phyloP scores from a whole-genome alignment of 371 early-diverging fungal genomes.

The Batkoa obscura region DNA sequence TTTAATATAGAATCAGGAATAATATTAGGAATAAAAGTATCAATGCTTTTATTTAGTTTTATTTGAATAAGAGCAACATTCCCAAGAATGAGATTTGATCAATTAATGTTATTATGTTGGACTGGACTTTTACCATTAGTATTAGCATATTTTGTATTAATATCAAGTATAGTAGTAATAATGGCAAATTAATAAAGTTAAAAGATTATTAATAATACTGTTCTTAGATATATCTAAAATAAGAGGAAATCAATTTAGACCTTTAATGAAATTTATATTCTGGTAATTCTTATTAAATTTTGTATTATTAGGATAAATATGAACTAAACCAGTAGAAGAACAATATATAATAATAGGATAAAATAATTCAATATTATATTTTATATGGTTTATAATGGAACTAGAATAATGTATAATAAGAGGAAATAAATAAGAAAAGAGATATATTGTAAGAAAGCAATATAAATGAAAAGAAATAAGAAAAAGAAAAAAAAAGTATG shows the following conservation, averaged over 20 bases:
- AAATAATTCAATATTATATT: slow-evolving; percentile 32
- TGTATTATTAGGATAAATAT: slow-evolving; percentile 30
- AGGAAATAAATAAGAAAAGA: background rate
- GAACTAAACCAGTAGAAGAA: slow-evolving; percentile 28
- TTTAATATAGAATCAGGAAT: too few relatives aligned
- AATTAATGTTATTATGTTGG: too few relatives aligned
- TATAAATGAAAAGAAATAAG: background rate
- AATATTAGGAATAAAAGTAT: too few relatives aligned
- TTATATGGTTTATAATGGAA: slow-evolving; percentile 27
- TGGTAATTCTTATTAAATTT: slow-evolving; percentile 39
- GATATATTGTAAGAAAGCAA: too few relatives aligned
- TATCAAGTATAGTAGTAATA: too few relatives aligned
- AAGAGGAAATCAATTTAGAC: slow-evolving; percentile 31
- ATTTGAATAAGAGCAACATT: too few relatives aligned
- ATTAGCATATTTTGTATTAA: too few relatives aligned
- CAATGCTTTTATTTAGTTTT: too few relatives aligned
- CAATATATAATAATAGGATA: slow-evolving; percentile 28
- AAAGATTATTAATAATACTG: too few relatives aligned
- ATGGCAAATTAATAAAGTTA: too few relatives aligned
- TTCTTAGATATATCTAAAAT: slow-evolving; percentile 26
- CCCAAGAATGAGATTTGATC: too few relatives aligned
- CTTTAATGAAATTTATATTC: slow-evolving; percentile 31
- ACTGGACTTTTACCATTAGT: too few relatives aligned
- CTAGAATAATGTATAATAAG: slow-evolving; percentile 18
- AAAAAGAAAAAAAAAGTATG: background rate